Base-by-base conservation (phyloP, 1,139 yeast genomes). In the Candida sojae region DNA sequence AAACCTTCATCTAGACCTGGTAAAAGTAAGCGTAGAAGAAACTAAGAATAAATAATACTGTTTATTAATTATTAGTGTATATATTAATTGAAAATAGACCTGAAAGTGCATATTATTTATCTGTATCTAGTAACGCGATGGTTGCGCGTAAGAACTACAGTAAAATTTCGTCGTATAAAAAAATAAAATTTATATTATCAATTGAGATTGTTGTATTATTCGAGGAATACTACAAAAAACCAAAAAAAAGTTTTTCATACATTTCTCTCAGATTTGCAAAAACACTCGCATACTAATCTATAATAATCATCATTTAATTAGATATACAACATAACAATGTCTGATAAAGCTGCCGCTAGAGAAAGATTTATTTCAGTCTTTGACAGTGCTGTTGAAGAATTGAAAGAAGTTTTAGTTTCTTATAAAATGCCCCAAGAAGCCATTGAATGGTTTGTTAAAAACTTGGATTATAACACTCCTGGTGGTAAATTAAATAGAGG, bases 401-500 rank as follows among this genome's bases (percentile, higher is more conserved):
- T 93, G 59, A 80, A 78, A 51, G 79, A 77, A 33, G 79, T 84
- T 48, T 75, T 90, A 53, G 71, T 70, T 49, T 75, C 75, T 48
- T 89, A 91, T 70, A 89, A 90, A 50, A 88, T 93, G 84, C 91
- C 97, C 17, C 71, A 78, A 52, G 95, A 88, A 55, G 98, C 97
- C 45, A 78, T 88, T 52, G 83, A 81, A 35, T 93, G 99, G 99
- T 90, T 83, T 71, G 81, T 77, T 58, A 77, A 77, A 54, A 86
- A 79, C 58, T 75, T 93, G 66, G 71, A 85, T 59, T 88, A 93
- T 76, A 95, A 95, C 73, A 85, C 96, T 6, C 93, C 96, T 47
- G 97, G 98, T 51, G 99, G 99, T 44, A 95, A 95, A 71, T 80
- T 92, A 64, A 95, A 95, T 78, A 83, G 99, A 67, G 99, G 99